These are phyloP conservation scores for Suhomyces bolitotheri DNA, from an alignment of 1,139 yeast species.

Conservation along the genomic window DNA sequence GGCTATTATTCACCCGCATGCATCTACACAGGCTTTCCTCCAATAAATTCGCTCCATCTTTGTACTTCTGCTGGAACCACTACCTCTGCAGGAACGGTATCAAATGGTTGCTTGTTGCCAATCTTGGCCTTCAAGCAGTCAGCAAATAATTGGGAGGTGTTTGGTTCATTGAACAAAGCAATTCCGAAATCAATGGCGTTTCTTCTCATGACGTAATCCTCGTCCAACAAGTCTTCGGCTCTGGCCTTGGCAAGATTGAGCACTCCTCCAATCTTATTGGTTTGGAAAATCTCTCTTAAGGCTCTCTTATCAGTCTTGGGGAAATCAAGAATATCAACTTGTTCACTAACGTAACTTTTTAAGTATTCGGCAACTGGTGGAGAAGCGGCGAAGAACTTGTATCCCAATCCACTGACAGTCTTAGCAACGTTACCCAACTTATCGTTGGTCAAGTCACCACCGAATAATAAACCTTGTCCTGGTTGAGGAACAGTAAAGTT, in stretches of 20 bases:
- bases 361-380: constrained; percentile 71
- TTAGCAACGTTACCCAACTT: constrained; percentile 73
- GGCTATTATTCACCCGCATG: too few species aligned
- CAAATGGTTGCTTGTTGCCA: constrained; percentile 51
- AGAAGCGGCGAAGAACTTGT: constrained; percentile 78
- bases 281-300: constrained; percentile 88
- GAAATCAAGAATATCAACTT: constrained; percentile 73
- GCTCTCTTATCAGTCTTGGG: constrained; percentile 93
- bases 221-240: constrained; percentile 80
- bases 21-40: constrained; percentile 87
- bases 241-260: constrained; percentile 89
- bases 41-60: constrained; percentile 96
- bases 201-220: constrained; percentile 97
- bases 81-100: constrained; percentile 44
- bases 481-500: constrained; percentile 92
- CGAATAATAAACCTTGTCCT: constrained; percentile 84
- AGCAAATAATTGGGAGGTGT: constrained; percentile 86
- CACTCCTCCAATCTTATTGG: constrained; percentile 79
- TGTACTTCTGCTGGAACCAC: constrained; percentile 79
- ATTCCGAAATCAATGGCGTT: constrained; percentile 97
- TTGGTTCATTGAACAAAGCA: constrained; percentile 94
- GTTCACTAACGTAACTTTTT: constrained; percentile 44
- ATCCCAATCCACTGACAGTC: constrained; percentile 71
- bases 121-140: constrained; percentile 76
- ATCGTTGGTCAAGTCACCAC: constrained; percentile 82